Percentiles rank a stretch among this genome's conserved stretches.
Evolutionary conservation across 1,284 basidiomycete species (phyloP).

Genomic region (Boletus sp.): DNA sequence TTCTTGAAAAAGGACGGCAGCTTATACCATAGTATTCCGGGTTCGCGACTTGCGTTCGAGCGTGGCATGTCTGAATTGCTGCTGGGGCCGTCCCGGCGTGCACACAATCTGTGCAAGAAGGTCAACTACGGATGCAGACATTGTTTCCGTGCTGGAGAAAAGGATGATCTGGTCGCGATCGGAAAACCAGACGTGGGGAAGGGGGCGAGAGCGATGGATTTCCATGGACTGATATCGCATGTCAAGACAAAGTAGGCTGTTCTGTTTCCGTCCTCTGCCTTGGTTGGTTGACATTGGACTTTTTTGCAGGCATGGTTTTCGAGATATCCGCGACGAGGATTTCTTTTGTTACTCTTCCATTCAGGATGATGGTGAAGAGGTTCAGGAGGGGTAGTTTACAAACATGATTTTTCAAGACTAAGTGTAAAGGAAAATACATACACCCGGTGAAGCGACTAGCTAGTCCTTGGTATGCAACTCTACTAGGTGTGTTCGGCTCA

Average conservation of each 20-base stretch:
- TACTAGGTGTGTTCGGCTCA: neutral
- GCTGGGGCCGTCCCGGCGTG: slow-evolving; percentile 24
- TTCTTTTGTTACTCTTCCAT: slow-evolving; percentile 29
- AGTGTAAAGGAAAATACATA: neutral
- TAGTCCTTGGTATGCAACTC: neutral
- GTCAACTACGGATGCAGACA: slow-evolving; percentile 55
- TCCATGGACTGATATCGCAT: slow-evolving; percentile 60
- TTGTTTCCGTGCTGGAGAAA: slow-evolving; percentile 36
- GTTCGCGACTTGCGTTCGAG: slow-evolving; percentile 28
- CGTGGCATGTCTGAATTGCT: slow-evolving; percentile 35
- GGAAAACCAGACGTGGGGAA: neutral
- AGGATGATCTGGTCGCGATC: neutral
- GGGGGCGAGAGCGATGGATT: slow-evolving; percentile 36
- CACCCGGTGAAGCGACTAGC: neutral
- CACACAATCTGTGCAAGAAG: slow-evolving; percentile 30
- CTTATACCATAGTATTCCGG: neutral
- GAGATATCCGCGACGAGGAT: slow-evolving; percentile 42
- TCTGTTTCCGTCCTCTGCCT: neutral
- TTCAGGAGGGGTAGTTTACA: slow-evolving; percentile 1
- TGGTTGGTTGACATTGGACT: neutral
- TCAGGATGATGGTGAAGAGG: neutral
- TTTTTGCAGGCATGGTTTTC: slow-evolving; percentile 40
- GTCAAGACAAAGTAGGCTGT: slow-evolving; percentile 53
- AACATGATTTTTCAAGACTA: neutral
- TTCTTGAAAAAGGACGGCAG: neutral